phyloP scores from a whole-genome alignment of 2,329 filamentous ascomycete species.

The Microdochium bolleyi region DNA sequence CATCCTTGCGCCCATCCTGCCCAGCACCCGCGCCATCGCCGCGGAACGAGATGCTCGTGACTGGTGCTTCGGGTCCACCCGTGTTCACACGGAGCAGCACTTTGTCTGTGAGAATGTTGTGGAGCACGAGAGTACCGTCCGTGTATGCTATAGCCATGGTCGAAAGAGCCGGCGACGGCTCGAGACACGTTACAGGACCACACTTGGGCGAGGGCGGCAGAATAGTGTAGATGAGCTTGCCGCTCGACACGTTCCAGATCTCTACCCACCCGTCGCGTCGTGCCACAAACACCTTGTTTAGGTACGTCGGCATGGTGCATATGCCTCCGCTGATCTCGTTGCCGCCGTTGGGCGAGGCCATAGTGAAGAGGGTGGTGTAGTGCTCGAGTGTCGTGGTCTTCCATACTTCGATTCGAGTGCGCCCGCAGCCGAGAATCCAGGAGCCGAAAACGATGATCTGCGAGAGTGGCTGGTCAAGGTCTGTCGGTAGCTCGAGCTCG shows the following conservation, averaged over 20 bases:
- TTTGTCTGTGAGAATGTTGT: slow-evolving; percentile 74
- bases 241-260: slow-evolving; percentile 95
- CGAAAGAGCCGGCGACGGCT: slow-evolving; percentile 77
- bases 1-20: slow-evolving; percentile 73
- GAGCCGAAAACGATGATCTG: slow-evolving; percentile 79
- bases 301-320: slow-evolving; percentile 83
- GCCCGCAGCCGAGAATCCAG: slow-evolving; percentile 79
- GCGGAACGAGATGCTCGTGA: slow-evolving; percentile 83
- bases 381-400: slow-evolving; percentile 77
- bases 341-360: slow-evolving; percentile 45
- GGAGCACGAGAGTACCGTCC: slow-evolving; percentile 69
- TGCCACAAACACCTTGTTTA: slow-evolving; percentile 93
- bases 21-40: slow-evolving; percentile 85
- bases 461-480: slow-evolving; percentile 62
- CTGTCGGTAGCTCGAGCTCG: slow-evolving; percentile 61
- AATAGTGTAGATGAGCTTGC: slow-evolving; percentile 84
- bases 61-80: slow-evolving; percentile 53
- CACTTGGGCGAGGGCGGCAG: slow-evolving; percentile 64
- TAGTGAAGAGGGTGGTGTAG: slow-evolving; percentile 73
- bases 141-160: slow-evolving; percentile 84
- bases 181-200: slow-evolving; percentile 78
- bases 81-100: slow-evolving; percentile 61
- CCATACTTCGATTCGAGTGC: slow-evolving; percentile 79
- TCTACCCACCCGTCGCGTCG: slow-evolving; percentile 84
- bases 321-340: slow-evolving; percentile 70